Conservation (phyloP, 2,329 filamentous ascomycete species). For the Fusarium irregulare region DNA sequence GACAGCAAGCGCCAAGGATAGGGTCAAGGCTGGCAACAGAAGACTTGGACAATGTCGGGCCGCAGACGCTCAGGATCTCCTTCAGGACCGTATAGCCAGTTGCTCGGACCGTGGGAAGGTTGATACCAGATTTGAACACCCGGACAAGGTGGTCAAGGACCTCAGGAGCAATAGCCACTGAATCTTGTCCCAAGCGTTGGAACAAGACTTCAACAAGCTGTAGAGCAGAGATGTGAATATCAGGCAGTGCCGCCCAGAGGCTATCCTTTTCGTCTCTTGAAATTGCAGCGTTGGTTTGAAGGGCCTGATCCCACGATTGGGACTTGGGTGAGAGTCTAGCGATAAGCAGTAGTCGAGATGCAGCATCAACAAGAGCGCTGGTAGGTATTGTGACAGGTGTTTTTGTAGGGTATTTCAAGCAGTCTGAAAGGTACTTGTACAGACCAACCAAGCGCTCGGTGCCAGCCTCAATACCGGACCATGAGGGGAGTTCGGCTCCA, state of each 20-base stretch:
- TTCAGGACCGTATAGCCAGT: constrained; percentile 70
- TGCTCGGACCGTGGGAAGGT: constrained; percentile 65
- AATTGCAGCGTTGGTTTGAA: constrained; percentile 78
- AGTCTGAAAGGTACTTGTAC: constrained; percentile 71
- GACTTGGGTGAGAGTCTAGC: constrained; percentile 62
- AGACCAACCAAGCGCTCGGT: constrained; percentile 75
- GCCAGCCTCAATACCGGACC: constrained; percentile 81
- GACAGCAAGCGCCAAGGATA: constrained; percentile 76
- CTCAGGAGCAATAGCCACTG: constrained; percentile 70
- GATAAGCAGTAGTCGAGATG: constrained; percentile 76
- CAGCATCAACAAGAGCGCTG: constrained; percentile 74
- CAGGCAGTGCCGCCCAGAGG: constrained; percentile 78
- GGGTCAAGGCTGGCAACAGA: constrained; percentile 71
- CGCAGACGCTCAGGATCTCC: constrained; percentile 69
- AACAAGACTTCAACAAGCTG: constrained; percentile 68
- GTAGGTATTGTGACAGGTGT: constrained; percentile 74
- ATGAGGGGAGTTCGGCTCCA: constrained; percentile 69
- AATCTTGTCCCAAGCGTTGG: constrained; percentile 66
- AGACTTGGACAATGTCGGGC: constrained; percentile 73
- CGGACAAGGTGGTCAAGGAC: constrained; percentile 78
- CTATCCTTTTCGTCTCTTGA: constrained; percentile 84
- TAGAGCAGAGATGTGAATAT: constrained; percentile 78
- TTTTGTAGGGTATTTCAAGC: constrained; percentile 73
- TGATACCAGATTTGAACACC: constrained; percentile 71
- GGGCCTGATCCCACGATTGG: constrained; percentile 60